These are phyloP conservation scores for Cercospora citrullina DNA, from an alignment of 2,329 filamentous ascomycete genomes.

Conservation along the genomic window DNA sequence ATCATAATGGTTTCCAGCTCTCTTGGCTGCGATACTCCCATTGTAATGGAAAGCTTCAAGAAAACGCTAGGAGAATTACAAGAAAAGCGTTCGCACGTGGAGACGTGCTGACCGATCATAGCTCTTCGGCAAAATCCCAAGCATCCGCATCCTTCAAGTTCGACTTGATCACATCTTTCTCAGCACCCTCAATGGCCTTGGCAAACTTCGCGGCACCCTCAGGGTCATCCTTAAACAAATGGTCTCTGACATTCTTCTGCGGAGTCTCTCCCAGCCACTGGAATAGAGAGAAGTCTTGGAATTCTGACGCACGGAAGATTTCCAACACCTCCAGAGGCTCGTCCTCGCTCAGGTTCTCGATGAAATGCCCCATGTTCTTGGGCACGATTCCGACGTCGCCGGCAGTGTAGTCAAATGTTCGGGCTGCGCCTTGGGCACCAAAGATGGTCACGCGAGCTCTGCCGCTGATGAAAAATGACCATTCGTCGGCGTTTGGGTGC, in stretches of 20 bases:
- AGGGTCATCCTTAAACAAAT: constrained; percentile 63
- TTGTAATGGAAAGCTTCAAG: background rate
- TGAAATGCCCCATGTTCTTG: constrained; percentile 74
- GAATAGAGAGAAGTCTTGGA: constrained; percentile 71
- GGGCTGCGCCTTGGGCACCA: constrained; percentile 64
- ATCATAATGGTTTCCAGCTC: background rate
- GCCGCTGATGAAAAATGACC: constrained; percentile 75
- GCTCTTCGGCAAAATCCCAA: constrained; percentile 7
- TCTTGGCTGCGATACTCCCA: background rate
- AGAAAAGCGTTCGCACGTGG: background rate
- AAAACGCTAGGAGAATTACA: background rate
- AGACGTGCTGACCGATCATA: background rate
- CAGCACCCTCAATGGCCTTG: constrained; percentile 60
- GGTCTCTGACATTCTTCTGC: constrained; percentile 56
- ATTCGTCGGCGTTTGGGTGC: constrained; percentile 78
- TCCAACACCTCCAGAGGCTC: constrained; percentile 75
- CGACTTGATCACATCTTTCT: constrained; percentile 52
- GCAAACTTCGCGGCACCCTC: constrained; percentile 64
- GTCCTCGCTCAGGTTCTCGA: constrained; percentile 74
- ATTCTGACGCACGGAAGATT: constrained; percentile 65
- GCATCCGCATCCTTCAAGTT: constrained; percentile 14
- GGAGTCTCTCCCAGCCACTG: constrained; percentile 76
- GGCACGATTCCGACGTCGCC: constrained; percentile 79
- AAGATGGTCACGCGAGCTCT: constrained; percentile 74
- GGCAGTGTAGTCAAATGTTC: constrained; percentile 73